A percentile compares a stretch with the other conserved stretches of the same genome.
These are phyloP conservation scores for Linnemannia hyalina DNA, from an alignment of 192 early-diverging fungal species.

Conservation along the genomic window DNA sequence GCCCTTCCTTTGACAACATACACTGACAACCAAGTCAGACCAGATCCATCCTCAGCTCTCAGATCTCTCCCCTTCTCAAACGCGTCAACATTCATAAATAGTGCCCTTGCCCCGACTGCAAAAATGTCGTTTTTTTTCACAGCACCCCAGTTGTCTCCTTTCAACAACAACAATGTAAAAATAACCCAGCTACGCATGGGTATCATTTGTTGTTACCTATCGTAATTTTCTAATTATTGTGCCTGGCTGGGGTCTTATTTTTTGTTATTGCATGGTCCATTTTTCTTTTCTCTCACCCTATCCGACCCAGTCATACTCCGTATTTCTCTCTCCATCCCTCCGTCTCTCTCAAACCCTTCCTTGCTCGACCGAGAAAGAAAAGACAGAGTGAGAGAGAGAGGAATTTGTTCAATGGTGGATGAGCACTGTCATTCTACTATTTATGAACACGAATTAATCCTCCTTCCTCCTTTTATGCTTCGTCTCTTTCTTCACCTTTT, in stretches of 20 bases:
- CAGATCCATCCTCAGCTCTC: slow-evolving; percentile 18
- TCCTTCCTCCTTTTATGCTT: too few species aligned
- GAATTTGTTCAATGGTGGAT: background rate
- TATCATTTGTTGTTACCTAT: slow-evolving; percentile 7
- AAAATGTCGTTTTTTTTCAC: slow-evolving; percentile 24
- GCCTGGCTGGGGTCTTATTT: background rate
- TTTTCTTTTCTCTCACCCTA: background rate
- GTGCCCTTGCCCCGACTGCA: background rate
- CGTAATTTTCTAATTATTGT: background rate
- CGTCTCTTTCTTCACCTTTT: background rate
- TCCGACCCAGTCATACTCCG: background rate
- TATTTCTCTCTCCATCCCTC: background rate
- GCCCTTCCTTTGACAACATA: background rate
- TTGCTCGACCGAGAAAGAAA: background rate
- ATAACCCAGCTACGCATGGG: background rate
- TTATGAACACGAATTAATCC: background rate
- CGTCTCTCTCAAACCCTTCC: background rate
- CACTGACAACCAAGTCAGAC: background rate
- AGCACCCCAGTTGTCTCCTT: slow-evolving; percentile 14
- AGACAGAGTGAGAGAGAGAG: background rate
- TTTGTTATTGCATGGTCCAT: background rate
- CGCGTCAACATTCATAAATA: slow-evolving; percentile 20
- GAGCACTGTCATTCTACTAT: background rate
- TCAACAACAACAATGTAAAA: slow-evolving; percentile 41
- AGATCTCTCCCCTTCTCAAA: background rate